These are phyloP conservation scores for Sporisorium sorghi DNA, from an alignment of 1,284 basidiomycete species.

Conservation along the genomic window DNA sequence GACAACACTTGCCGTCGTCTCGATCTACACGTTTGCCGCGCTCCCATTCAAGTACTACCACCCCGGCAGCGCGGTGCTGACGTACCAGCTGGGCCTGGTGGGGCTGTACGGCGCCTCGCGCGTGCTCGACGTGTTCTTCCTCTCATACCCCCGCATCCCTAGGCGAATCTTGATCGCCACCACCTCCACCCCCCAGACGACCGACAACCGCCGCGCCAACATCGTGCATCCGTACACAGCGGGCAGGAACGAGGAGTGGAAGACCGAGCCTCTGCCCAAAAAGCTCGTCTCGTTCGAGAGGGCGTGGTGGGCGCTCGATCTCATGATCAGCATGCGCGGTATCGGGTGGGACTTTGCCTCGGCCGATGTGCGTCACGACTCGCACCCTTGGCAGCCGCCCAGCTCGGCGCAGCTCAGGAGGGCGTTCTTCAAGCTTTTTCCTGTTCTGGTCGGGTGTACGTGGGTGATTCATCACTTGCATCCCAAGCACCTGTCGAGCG, in stretches of 20 bases:
- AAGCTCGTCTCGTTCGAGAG: slow-evolving; percentile 35
- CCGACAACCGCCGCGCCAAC: slow-evolving; percentile 12
- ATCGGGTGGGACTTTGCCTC: slow-evolving; percentile 57
- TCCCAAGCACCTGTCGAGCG: slow-evolving; percentile 23
- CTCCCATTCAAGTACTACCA: slow-evolving; percentile 50
- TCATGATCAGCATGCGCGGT: slow-evolving; percentile 58
- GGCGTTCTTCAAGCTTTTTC: slow-evolving; percentile 45
- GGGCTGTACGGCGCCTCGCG: slow-evolving; percentile 47
- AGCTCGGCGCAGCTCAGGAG: slow-evolving; percentile 39
- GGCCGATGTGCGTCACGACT: slow-evolving; percentile 53
- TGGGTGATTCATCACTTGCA: slow-evolving; percentile 39
- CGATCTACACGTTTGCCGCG: slow-evolving; percentile 35
- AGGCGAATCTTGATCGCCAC: slow-evolving; percentile 35
- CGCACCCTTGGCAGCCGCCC: slow-evolving; percentile 54
- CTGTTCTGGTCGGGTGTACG: slow-evolving; percentile 37
- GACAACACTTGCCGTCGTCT: slow-evolving; percentile 25
- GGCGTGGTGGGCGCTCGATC: slow-evolving; percentile 54
- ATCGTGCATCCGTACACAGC: slow-evolving; percentile 35
- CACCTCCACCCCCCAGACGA: slow-evolving; percentile 5
- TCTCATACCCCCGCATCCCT: slow-evolving; percentile 46
- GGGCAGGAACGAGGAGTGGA: slow-evolving; percentile 35
- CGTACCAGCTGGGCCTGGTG: slow-evolving; percentile 53
- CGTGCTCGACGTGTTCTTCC: slow-evolving; percentile 54
- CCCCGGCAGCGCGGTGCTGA: slow-evolving; percentile 47
- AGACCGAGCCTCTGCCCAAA: slow-evolving; percentile 42